A percentile compares a stretch with the other conserved stretches of the same genome.
phyloP scores from a whole-genome alignment of 257 asterid genomes.

The Verbascum thapsus region DNA sequence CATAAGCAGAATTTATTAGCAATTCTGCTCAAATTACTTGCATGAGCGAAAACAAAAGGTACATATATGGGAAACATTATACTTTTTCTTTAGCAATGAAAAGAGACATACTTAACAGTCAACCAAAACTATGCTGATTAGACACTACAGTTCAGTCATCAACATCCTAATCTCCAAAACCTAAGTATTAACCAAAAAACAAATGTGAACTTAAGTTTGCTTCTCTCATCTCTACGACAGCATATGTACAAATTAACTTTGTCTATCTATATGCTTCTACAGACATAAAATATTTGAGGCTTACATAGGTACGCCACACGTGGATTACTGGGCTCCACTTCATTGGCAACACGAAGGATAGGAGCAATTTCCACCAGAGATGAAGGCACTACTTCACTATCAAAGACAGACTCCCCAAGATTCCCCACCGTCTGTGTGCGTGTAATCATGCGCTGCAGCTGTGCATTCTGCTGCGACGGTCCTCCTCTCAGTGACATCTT shows the following conservation, averaged over 20 bases:
- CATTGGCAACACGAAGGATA: slow-evolving; percentile 99
- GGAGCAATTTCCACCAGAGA: slow-evolving; percentile 97
- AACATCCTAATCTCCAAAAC: neutral
- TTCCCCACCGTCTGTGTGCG: slow-evolving; percentile 97
- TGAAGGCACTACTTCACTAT: slow-evolving; percentile 99
- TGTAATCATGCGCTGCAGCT: slow-evolving; percentile 79
- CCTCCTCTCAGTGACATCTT: slow-evolving; percentile 78
- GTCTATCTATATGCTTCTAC: neutral
- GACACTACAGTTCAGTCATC: slow-evolving; percentile 22
- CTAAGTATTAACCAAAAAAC: neutral
- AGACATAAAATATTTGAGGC: slow-evolving; percentile 30
- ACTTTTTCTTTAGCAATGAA: slow-evolving; percentile 14
- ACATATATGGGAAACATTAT: neutral
- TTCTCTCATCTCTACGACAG: neutral
- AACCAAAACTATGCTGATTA: slow-evolving; percentile 14
- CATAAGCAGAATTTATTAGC: neutral
- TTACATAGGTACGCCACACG: slow-evolving; percentile 97
- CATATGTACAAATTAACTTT: neutral
- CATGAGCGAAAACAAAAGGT: slow-evolving; percentile 21
- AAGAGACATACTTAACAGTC: neutral
- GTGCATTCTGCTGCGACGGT: slow-evolving; percentile 60
- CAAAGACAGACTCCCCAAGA: slow-evolving; percentile 85
- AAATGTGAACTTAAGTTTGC: neutral
- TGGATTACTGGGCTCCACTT: slow-evolving; percentile 96
- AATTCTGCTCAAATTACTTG: slow-evolving; percentile 5